Evolutionary conservation across 2,329 filamentous ascomycete species (phyloP).

Genomic region (Cytospora leucostoma): DNA sequence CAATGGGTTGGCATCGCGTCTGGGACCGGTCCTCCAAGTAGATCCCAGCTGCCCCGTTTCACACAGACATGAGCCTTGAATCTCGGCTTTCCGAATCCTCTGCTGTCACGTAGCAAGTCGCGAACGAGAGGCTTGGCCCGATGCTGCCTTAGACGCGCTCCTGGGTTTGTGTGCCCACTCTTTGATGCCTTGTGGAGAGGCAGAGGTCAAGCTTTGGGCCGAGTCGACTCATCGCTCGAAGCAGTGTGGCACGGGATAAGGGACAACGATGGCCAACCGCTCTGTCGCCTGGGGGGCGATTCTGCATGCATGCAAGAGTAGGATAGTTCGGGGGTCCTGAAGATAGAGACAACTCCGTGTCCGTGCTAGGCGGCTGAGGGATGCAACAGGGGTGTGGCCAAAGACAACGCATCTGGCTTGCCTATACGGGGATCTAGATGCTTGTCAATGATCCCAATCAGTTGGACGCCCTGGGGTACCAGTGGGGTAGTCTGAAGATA

Average conservation of each 20-base stretch:
- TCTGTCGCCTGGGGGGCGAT: slow-evolving; percentile 13
- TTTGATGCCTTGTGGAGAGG: slow-evolving; percentile 17
- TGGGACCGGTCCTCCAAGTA: slow-evolving; percentile 18
- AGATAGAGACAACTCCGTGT: slow-evolving; percentile 6
- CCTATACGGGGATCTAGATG: slow-evolving; percentile 11
- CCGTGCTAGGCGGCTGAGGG: slow-evolving; percentile 19
- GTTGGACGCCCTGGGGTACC: slow-evolving; percentile 5
- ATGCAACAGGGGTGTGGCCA: not conserved
- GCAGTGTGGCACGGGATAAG: slow-evolving; percentile 19
- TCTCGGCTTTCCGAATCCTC: slow-evolving; percentile 15
- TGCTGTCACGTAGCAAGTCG: slow-evolving; percentile 6
- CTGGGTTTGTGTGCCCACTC: not conserved
- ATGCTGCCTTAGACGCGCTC: slow-evolving; percentile 17
- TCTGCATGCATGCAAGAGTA: slow-evolving; percentile 6
- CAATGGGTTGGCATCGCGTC: slow-evolving; percentile 20
- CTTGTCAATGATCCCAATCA: slow-evolving; percentile 10
- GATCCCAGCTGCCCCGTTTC: slow-evolving; percentile 21
- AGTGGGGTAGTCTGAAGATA: slow-evolving; percentile 22
- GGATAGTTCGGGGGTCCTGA: not conserved
- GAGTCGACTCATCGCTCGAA: slow-evolving; percentile 16
- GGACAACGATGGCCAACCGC: slow-evolving; percentile 24
- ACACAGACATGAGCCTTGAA: slow-evolving; percentile 19
- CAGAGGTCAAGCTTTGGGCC: slow-evolving; percentile 20
- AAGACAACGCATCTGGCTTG: slow-evolving; percentile 9
- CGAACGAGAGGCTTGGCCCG: not conserved